phyloP scores from a whole-genome alignment of 1,284 basidiomycete species.

The Mycosarcoma mackinlayi region DNA sequence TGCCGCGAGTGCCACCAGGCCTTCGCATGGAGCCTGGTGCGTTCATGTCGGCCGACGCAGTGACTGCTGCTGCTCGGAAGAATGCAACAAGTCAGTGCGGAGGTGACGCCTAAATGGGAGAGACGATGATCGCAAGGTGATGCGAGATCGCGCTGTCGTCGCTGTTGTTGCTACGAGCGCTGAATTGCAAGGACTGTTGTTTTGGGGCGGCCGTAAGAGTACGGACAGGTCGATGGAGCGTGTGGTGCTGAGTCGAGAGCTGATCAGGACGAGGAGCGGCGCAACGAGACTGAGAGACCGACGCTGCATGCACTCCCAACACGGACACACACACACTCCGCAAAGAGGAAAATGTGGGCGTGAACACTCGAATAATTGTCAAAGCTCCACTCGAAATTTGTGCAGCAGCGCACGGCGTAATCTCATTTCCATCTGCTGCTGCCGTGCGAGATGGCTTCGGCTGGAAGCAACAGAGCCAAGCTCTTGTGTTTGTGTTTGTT shows the following conservation, averaged over 20 bases:
- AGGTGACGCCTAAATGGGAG: background rate
- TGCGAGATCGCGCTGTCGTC: too few relatives aligned
- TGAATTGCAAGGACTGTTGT: too few relatives aligned
- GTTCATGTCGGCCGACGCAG: constrained; percentile 18
- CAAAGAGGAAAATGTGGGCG: background rate
- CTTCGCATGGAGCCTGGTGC: constrained; percentile 48
- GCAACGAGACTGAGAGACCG: too few relatives aligned
- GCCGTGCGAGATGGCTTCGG: constrained; percentile 6
- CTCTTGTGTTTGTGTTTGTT: too few relatives aligned
- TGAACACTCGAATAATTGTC: background rate
- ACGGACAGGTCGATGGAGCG: too few relatives aligned
- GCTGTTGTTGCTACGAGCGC: background rate
- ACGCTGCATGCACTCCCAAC: too few relatives aligned
- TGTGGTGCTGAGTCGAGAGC: background rate
- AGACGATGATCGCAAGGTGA: background rate
- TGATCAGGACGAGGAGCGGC: background rate
- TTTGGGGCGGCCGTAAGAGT: too few relatives aligned
- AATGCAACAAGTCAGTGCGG: too few relatives aligned
- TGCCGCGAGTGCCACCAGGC: constrained; percentile 41
- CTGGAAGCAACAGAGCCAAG: background rate
- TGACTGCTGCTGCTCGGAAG: too few relatives aligned
- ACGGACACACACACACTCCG: too few relatives aligned
- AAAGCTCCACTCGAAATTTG: background rate
- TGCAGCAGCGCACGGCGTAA: background rate
- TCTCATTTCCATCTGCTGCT: background rate